These are phyloP conservation scores for Quercus variabilis DNA, from an alignment of 306 rosid species.

Conservation along the genomic window DNA sequence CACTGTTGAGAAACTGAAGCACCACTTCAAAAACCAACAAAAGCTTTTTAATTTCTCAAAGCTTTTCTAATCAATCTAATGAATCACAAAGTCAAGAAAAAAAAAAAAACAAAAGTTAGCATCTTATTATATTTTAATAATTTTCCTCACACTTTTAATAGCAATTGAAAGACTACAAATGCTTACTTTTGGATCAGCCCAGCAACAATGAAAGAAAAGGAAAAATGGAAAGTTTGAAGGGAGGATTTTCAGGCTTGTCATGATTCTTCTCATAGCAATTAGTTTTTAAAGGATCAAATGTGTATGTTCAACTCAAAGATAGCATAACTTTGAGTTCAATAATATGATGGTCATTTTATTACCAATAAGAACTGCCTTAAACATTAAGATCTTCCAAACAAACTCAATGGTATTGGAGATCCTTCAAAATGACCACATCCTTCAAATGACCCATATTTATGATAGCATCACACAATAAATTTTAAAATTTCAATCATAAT, in stretches of 20 bases:
- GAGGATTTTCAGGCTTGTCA: not conserved
- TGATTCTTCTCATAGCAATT: not conserved
- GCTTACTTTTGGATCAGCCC: not conserved
- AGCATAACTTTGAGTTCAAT: not conserved
- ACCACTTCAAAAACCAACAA: not conserved
- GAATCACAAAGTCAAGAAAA: not conserved
- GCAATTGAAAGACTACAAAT: no score
- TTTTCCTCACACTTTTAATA: not conserved
- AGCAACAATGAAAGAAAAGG: not conserved
- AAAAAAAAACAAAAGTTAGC: no score
- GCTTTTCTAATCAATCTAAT: not conserved
- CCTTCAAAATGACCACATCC: no score
- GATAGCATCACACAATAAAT: not conserved
- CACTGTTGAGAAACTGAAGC: constrained; percentile 5
- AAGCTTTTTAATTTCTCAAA: not conserved
- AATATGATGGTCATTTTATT: not conserved
- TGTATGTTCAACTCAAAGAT: not conserved
- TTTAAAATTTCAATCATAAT: not conserved
- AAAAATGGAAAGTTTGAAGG: not conserved
- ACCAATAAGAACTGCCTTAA: not conserved
- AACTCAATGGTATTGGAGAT: not conserved
- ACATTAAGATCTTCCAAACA: not conserved
- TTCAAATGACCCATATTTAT: not conserved
- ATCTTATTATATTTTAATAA: no score
- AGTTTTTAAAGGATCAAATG: no score